Conservation (phyloP, 2,329 filamentous ascomycete species). For the Juglanconis juglandina region DNA sequence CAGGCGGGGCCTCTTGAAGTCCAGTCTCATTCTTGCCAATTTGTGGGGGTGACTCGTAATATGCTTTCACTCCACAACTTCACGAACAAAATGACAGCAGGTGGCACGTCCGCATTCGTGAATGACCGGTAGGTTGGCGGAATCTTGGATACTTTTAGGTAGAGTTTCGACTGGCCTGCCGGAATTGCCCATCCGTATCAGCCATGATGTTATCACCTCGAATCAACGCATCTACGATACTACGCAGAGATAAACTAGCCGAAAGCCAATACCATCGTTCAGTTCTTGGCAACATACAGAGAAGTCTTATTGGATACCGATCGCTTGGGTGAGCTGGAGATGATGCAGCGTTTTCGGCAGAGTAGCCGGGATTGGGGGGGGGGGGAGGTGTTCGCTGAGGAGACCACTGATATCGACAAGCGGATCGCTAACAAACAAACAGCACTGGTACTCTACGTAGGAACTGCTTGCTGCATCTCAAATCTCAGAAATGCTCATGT, state of each 20-base stretch:
- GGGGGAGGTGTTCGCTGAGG: too few relatives aligned
- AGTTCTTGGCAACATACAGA: neutral
- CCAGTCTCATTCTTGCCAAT: neutral
- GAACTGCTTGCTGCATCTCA: too few relatives aligned
- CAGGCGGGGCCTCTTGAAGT: conserved; percentile 3
- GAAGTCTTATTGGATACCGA: neutral
- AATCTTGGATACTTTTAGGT: neutral
- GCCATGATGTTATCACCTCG: neutral
- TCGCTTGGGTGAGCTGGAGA: neutral
- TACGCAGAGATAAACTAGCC: neutral
- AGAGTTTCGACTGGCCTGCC: neutral
- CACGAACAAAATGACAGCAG: neutral
- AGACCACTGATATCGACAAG: too few relatives aligned
- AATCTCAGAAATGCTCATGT: too few relatives aligned
- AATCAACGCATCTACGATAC: neutral
- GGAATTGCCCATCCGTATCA: neutral
- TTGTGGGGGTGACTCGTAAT: neutral
- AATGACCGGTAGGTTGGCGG: neutral
- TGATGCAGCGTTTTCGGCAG: neutral
- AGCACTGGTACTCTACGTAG: too few relatives aligned
- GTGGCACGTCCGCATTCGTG: neutral
- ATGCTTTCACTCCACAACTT: neutral
- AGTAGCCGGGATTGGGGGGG: too few relatives aligned
- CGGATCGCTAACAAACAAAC: too few relatives aligned
- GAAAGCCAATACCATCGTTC: neutral